Percentiles rank a stretch among this genome's conserved stretches.
phyloP scores from a whole-genome alignment of 495 filamentous ascomycete genomes.

The Penicillium flavigenum region DNA sequence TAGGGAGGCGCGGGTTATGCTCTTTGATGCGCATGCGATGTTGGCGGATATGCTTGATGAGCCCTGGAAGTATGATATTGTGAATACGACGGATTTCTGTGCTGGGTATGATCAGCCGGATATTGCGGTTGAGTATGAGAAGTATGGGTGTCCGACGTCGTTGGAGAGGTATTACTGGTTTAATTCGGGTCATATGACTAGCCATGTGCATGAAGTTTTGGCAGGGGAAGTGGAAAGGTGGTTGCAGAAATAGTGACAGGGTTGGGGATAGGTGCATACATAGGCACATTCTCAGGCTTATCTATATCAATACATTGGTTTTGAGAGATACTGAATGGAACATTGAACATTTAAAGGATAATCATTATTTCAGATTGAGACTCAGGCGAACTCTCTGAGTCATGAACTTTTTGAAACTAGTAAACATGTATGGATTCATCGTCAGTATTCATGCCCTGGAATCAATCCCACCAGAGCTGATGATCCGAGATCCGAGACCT shows the following conservation, averaged over 20 bases:
- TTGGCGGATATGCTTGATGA: slow-evolving; percentile 46
- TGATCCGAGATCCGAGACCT: slow-evolving; percentile 8
- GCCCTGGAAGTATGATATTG: slow-evolving; percentile 43
- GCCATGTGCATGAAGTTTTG: slow-evolving; percentile 42
- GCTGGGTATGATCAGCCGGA: slow-evolving; percentile 49
- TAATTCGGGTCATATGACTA: slow-evolving; percentile 52
- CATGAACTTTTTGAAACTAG: slow-evolving; percentile 29
- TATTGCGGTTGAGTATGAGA: slow-evolving; percentile 41
- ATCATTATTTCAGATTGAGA: slow-evolving; percentile 14
- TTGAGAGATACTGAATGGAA: not conserved
- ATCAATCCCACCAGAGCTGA: slow-evolving; percentile 13
- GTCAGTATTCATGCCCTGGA: slow-evolving; percentile 17
- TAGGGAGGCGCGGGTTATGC: slow-evolving; percentile 34
- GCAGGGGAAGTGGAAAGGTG: slow-evolving; percentile 30
- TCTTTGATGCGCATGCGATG: slow-evolving; percentile 47
- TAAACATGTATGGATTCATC: slow-evolving; percentile 32
- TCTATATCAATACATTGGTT: not conserved
- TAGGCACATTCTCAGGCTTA: not conserved
- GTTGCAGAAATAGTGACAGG: slow-evolving; percentile 16
- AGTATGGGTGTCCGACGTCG: slow-evolving; percentile 49
- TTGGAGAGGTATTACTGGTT: slow-evolving; percentile 54
- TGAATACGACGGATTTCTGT: slow-evolving; percentile 52
- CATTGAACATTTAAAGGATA: slow-evolving; percentile 2
- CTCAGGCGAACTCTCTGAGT: slow-evolving; percentile 11
- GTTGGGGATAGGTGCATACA: not conserved